Percentiles rank a stretch among this genome's conserved stretches.
Conservation (phyloP, 495 filamentous ascomycete genomes). For the Aspergillus coremiiformis region DNA sequence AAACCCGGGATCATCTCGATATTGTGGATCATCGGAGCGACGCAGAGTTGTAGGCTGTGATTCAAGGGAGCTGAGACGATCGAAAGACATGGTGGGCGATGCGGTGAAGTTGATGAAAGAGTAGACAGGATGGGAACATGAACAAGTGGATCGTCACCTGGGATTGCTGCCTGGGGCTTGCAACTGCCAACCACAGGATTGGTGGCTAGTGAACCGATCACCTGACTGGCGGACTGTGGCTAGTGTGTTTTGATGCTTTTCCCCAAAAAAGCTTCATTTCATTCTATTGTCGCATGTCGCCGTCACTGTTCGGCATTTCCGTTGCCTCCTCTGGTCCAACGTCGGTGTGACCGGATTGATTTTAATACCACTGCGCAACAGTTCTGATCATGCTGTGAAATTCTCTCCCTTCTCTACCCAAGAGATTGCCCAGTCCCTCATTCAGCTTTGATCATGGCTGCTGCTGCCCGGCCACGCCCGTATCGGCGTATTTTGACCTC, state of each 20-base stretch:
- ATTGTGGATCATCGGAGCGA: slow-evolving; percentile 62
- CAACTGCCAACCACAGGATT: slow-evolving; percentile 32
- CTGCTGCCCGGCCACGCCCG: slow-evolving; percentile 41
- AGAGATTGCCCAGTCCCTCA: slow-evolving; percentile 24
- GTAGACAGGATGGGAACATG: slow-evolving; percentile 1
- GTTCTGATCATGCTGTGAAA: slow-evolving; percentile 33
- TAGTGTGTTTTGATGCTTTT: slow-evolving; percentile 38
- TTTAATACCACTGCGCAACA: slow-evolving; percentile 7
- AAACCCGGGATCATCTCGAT: slow-evolving; percentile 89
- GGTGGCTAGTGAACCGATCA: slow-evolving; percentile 17
- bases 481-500: slow-evolving; percentile 92
- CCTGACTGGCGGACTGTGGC: slow-evolving; percentile 25
- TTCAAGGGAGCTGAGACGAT: slow-evolving; percentile 76
- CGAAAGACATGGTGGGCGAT: slow-evolving; percentile 70
- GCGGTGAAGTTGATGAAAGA: not conserved
- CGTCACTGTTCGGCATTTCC: slow-evolving; percentile 1
- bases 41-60: slow-evolving; percentile 65
- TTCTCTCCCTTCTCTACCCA: slow-evolving; percentile 13
- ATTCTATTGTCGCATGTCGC: slow-evolving; percentile 13
- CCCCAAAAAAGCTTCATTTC: slow-evolving; percentile 21
- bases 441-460: slow-evolving; percentile 39
- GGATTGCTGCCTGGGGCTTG: slow-evolving; percentile 20
- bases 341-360: too few species aligned
- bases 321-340: slow-evolving; percentile 1
- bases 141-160: slow-evolving; percentile 14